Evolutionary conservation across 2,329 filamentous ascomycete genomes (phyloP).

Genomic region (Penicillium sp.): DNA sequence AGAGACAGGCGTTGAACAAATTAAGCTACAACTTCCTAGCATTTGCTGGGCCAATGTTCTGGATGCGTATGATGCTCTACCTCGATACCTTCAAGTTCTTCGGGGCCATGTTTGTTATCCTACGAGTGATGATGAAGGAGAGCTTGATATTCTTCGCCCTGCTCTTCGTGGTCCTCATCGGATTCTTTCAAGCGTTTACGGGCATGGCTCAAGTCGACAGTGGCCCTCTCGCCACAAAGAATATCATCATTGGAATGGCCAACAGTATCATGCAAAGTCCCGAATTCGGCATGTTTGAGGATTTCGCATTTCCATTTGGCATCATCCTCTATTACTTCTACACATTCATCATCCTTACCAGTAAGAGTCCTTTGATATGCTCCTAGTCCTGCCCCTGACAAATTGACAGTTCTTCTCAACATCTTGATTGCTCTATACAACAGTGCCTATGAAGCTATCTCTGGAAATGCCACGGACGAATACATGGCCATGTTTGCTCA

Average conservation of each 20-base stretch:
- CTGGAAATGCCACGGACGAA: constrained; percentile 90
- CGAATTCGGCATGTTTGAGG: constrained; percentile 86
- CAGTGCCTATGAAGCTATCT: constrained; percentile 93
- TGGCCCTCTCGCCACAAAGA: constrained; percentile 56
- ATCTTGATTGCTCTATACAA: constrained; percentile 98
- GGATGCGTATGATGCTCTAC: constrained; percentile 89
- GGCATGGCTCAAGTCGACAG: constrained; percentile 85
- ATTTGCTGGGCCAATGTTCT: constrained; percentile 95
- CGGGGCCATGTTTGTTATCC: constrained; percentile 94
- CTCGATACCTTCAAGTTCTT: constrained; percentile 95
- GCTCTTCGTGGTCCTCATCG: constrained; percentile 74
- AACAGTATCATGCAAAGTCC: constrained; percentile 92
- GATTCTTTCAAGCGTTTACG: constrained; percentile 91
- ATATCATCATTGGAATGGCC: constrained; percentile 65
- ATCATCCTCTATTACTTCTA: constrained; percentile 97
- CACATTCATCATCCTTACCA: constrained; percentile 94
- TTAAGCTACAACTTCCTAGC: constrained; percentile 94
- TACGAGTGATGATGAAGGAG: constrained; percentile 94
- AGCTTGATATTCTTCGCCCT: constrained; percentile 96
- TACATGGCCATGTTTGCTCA: constrained; percentile 91
- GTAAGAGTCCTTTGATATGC: constrained; percentile 35
- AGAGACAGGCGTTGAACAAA: constrained; percentile 70
- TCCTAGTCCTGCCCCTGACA: constrained; percentile 14
- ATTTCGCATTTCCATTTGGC: constrained; percentile 90
- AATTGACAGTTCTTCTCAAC: constrained; percentile 73